Percentiles rank a stretch among this genome's conserved stretches.
Evolutionary conservation across 2,329 filamentous ascomycete genomes (phyloP).

Genomic region (Fusarium transvaalense): DNA sequence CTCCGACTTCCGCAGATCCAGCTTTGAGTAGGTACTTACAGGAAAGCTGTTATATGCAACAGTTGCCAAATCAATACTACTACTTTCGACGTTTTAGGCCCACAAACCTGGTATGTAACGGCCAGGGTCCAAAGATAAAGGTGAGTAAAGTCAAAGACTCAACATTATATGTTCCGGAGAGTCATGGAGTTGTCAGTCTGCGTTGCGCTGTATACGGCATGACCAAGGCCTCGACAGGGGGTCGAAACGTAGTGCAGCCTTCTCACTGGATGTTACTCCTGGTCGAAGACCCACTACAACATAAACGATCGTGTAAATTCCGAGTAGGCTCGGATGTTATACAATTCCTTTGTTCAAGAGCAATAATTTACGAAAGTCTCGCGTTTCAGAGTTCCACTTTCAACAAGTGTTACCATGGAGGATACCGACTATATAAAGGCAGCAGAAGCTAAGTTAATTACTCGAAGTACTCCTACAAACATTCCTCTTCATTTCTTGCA

Average conservation of each 20-base stretch:
- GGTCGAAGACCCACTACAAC: background rate
- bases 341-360: background rate
- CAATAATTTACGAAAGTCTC: background rate
- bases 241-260: background rate
- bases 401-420: background rate
- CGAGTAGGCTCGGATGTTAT: slow-evolving; percentile 20
- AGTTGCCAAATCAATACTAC: background rate
- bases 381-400: background rate
- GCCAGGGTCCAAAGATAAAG: background rate
- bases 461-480: background rate
- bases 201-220: background rate
- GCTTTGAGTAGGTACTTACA: accelerated
- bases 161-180: background rate
- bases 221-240: background rate
- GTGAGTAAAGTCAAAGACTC: background rate
- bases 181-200: background rate
- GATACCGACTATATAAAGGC: background rate
- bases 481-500: background rate
- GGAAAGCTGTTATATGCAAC: background rate
- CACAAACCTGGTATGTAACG: background rate
- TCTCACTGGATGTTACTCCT: background rate
- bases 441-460: too few relatives aligned
- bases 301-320: background rate
- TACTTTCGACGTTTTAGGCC: background rate
- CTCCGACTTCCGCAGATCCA: background rate